These are phyloP conservation scores for Kodamaea sagamina DNA, from an alignment of 805 yeast species.

Conservation along the genomic window DNA sequence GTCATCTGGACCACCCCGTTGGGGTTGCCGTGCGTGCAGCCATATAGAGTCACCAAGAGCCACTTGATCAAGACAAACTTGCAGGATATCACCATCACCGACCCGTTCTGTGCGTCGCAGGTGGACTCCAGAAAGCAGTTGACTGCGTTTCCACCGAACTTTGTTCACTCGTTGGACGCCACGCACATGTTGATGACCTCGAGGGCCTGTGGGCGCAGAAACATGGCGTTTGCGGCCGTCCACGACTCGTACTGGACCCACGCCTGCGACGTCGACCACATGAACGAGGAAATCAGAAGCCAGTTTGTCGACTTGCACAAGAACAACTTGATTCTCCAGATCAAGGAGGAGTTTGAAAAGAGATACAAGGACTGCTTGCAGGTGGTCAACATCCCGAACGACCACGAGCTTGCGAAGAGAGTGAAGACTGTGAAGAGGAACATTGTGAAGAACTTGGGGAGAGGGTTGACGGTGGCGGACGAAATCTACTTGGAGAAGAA, in stretches of 20 bases:
- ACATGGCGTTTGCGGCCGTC: slow-evolving; percentile 84
- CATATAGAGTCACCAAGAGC: slow-evolving; percentile 72
- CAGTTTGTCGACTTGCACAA: slow-evolving; percentile 79
- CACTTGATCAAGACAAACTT: slow-evolving; percentile 76
- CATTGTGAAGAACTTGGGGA: slow-evolving; percentile 50
- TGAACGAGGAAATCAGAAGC: slow-evolving; percentile 72
- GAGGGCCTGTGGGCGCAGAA: slow-evolving; percentile 63
- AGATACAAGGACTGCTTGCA: slow-evolving; percentile 76
- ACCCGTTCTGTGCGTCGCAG: slow-evolving; percentile 80
- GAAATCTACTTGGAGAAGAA: slow-evolving; percentile 71
- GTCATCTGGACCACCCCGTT: slow-evolving; percentile 98
- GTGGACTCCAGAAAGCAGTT: slow-evolving; percentile 89
- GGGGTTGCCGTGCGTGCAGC: slow-evolving; percentile 96
- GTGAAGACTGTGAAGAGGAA: slow-evolving; percentile 52
- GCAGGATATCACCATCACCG: slow-evolving; percentile 83
- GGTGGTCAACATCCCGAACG: slow-evolving; percentile 54
- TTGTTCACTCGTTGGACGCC: slow-evolving; percentile 92
- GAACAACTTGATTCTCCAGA: slow-evolving; percentile 66
- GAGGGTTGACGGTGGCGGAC: slow-evolving; percentile 63
- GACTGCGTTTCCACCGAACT: slow-evolving; percentile 94
- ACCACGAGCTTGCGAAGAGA: slow-evolving; percentile 51
- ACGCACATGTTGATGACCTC: slow-evolving; percentile 95
- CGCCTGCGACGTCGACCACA: slow-evolving; percentile 73
- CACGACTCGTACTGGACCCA: slow-evolving; percentile 99
- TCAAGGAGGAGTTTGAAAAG: slow-evolving; percentile 76